A percentile compares a stretch with the other conserved stretches of the same genome.
phyloP scores from a whole-genome alignment of 306 rosid species.

The Prunus dulcis region DNA sequence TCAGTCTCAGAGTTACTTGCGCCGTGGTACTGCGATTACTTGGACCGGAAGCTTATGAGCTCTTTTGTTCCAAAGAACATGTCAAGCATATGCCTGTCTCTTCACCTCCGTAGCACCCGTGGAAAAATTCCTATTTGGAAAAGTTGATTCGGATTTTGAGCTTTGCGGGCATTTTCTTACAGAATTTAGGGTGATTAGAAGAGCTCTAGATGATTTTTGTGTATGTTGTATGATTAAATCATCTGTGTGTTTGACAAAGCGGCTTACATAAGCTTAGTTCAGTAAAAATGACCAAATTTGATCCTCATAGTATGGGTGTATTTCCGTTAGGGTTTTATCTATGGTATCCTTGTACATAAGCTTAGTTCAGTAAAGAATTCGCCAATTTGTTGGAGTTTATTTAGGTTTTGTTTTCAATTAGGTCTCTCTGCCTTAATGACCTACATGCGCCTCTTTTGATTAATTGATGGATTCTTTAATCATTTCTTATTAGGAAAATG shows the following conservation, averaged over 20 bases:
- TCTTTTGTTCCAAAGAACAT: not conserved
- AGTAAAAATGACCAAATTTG: not conserved
- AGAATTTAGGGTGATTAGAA: not conserved
- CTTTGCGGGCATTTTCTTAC: not conserved
- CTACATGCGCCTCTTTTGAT: no score
- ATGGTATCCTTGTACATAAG: no score
- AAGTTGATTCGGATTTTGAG: not conserved
- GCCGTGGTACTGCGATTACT: not conserved
- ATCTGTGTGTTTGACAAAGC: not conserved
- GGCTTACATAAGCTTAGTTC: not conserved
- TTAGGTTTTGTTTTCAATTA: no score
- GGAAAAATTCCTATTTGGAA: not conserved
- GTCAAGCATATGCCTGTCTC: not conserved
- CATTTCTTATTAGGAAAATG: no score
- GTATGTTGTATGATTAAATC: not conserved
- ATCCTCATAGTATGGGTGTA: not conserved
- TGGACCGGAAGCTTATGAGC: not conserved
- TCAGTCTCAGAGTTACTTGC: no score
- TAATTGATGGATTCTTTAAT: no score
- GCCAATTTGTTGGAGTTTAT: no score
- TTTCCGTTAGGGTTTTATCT: not conserved
- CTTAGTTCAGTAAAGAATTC: no score
- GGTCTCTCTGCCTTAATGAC: no score
- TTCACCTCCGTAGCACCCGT: not conserved
- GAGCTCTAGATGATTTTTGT: not conserved